phyloP scores from a whole-genome alignment of 2,329 filamentous ascomycete genomes.

The Colletotrichum theobromicola region DNA sequence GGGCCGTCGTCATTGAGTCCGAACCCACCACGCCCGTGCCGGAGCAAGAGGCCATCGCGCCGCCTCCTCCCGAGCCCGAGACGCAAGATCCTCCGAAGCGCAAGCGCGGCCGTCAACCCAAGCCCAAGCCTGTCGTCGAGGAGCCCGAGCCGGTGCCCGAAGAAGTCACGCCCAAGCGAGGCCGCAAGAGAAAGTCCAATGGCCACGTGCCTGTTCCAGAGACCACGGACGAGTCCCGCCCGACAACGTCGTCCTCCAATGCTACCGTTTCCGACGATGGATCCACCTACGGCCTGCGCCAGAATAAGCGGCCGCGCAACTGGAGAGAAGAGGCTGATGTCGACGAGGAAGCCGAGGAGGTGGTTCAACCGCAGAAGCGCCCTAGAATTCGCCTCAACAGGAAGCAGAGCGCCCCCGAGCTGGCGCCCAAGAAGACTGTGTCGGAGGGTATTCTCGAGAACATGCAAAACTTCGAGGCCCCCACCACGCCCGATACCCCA shows the following conservation, averaged over 20 bases:
- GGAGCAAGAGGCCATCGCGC: conserved; percentile 7
- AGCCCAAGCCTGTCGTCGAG: conserved; percentile 3
- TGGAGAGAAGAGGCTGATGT: conserved; percentile 56
- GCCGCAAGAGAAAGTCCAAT: conserved; percentile 19
- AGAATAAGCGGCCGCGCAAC: conserved; percentile 55
- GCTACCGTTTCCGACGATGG: conserved; percentile 38
- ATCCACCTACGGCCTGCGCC: conserved; percentile 19
- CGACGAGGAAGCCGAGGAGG: conserved; percentile 38
- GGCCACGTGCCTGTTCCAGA: background rate
- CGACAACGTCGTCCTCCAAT: conserved; percentile 58
- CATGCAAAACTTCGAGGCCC: background rate
- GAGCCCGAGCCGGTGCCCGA: background rate
- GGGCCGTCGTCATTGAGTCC: conserved; percentile 3
- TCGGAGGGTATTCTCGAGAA: conserved; percentile 13
- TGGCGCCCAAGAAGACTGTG: background rate
- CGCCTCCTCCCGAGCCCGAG: conserved; percentile 14
- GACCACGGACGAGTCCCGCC: conserved; percentile 52
- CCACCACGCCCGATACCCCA: background rate
- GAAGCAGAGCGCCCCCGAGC: conserved; percentile 11
- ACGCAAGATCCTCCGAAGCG: conserved; percentile 12
- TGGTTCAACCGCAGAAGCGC: conserved; percentile 38
- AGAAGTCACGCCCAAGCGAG: conserved; percentile 13
- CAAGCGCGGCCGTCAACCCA: conserved; percentile 21
- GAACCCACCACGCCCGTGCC: conserved; percentile 16
- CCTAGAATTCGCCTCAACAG: conserved; percentile 20